Percentiles rank a stretch among this genome's conserved stretches.
phyloP scores from a whole-genome alignment of 2,329 filamentous ascomycete species.

The Corynespora cassiicola region DNA sequence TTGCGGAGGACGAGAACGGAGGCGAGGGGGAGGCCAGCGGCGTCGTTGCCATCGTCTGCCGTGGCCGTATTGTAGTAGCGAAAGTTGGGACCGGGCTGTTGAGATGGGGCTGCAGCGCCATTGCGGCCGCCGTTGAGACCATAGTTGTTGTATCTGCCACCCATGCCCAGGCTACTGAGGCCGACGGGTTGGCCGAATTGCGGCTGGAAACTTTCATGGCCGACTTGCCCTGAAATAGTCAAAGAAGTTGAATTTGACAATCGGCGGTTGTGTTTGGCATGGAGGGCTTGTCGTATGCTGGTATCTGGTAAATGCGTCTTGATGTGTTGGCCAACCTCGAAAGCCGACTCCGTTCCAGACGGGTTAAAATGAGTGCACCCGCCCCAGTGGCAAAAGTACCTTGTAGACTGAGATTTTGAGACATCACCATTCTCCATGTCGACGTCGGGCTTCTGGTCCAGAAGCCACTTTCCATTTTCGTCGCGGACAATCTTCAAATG shows the following conservation, averaged over 20 bases:
- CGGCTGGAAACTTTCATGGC: constrained; percentile 36
- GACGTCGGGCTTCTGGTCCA: constrained; percentile 46
- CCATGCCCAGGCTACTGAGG: constrained; percentile 35
- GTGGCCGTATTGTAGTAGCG: constrained; percentile 54
- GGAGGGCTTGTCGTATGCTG: constrained; percentile 42
- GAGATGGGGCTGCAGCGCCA: constrained; percentile 25
- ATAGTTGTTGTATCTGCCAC: constrained; percentile 21
- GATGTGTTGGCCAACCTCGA: constrained; percentile 67
- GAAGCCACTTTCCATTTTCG: constrained; percentile 59
- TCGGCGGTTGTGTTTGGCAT: constrained; percentile 58
- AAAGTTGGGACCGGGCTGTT: constrained; percentile 34
- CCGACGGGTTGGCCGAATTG: constrained; percentile 38
- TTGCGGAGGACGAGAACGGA: constrained; percentile 80
- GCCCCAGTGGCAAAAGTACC: constrained; percentile 70
- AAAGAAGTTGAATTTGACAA: constrained; percentile 34
- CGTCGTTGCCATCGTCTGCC: constrained; percentile 61
- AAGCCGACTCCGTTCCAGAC: constrained; percentile 40
- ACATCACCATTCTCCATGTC: constrained; percentile 47
- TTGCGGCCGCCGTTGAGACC: constrained; percentile 28
- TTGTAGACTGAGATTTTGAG: constrained; percentile 54
- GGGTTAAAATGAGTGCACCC: constrained; percentile 65
- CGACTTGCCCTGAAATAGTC: constrained; percentile 34
- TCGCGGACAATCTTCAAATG: constrained; percentile 68
- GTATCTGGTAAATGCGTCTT: constrained; percentile 70
- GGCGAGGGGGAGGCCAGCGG: constrained; percentile 79